A percentile compares a stretch with the other conserved stretches of the same genome.
Conservation (phyloP, 1,284 basidiomycete species). For the Rhizopogon hawkerae region DNA sequence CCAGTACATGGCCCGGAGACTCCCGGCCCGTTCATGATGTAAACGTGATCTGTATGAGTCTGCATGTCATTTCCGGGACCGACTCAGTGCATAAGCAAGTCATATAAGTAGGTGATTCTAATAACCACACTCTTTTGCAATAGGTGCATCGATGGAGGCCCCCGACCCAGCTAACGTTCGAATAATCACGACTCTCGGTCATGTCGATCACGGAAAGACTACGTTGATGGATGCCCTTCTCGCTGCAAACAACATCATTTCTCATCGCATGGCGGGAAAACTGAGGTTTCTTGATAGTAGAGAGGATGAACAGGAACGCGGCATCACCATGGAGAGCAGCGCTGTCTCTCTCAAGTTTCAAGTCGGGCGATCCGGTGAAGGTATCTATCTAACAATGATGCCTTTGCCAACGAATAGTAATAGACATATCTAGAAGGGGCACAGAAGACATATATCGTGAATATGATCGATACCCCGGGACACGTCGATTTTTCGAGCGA, state of each 20-base stretch:
- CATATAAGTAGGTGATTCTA: too few species aligned
- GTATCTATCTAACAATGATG: slow-evolving; percentile 28
- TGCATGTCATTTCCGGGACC: neutral
- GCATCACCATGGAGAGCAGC: slow-evolving; percentile 98
- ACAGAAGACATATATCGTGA: slow-evolving; percentile 68
- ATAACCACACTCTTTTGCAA: neutral
- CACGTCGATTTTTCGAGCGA: slow-evolving; percentile 99
- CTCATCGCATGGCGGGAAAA: slow-evolving; percentile 90
- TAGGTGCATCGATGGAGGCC: slow-evolving; percentile 27
- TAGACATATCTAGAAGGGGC: slow-evolving; percentile 38
- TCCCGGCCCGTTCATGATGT: too few species aligned
- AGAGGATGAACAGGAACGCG: slow-evolving; percentile 96
- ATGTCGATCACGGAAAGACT: slow-evolving; percentile 90
- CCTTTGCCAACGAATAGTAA: slow-evolving; percentile 17
- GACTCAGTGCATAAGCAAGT: neutral
- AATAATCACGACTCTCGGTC: slow-evolving; percentile 74
- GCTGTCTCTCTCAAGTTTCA: slow-evolving; percentile 85
- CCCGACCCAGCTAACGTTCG: slow-evolving; percentile 55
- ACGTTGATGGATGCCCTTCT: slow-evolving; percentile 94
- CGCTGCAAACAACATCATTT: slow-evolving; percentile 98
- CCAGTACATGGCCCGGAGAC: too few species aligned
- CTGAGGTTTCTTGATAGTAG: slow-evolving; percentile 93
- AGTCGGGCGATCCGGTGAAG: slow-evolving; percentile 45
- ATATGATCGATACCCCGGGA: slow-evolving; percentile 98
- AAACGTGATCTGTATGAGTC: neutral